Evolutionary conservation across 2,329 filamentous ascomycete species (phyloP).

Genomic region (Ascochyta koolunga): DNA sequence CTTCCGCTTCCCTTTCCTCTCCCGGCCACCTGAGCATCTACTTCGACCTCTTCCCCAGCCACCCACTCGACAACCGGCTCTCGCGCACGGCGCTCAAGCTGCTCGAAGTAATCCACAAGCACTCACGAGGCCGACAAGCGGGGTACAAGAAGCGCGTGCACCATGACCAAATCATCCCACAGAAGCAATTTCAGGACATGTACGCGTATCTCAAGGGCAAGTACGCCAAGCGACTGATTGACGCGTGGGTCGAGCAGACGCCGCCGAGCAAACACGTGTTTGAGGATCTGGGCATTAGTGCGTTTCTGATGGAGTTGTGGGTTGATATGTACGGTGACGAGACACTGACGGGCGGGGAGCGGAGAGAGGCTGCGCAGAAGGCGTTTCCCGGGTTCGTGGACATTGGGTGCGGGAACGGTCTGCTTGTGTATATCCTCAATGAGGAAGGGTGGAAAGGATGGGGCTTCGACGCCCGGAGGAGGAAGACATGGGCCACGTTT

Average conservation of each 20-base stretch:
- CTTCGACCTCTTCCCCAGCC: conserved; percentile 54
- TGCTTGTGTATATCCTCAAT: conserved; percentile 82
- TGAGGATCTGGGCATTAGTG: conserved; percentile 88
- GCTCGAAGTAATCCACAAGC: conserved; percentile 72
- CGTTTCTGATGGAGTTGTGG: conserved; percentile 94
- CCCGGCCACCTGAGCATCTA: conserved; percentile 57
- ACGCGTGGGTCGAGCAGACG: conserved; percentile 83
- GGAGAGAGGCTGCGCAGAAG: conserved; percentile 17
- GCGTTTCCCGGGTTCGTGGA: conserved; percentile 90
- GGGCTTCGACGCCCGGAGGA: conserved; percentile 87
- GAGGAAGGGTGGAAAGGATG: conserved; percentile 82
- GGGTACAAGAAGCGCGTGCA: conserved; percentile 83
- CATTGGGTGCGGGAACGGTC: conserved; percentile 92
- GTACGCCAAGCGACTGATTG: conserved; percentile 74
- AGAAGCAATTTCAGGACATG: conserved; percentile 78
- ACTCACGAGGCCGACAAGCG: conserved; percentile 67
- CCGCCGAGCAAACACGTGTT: conserved; percentile 93
- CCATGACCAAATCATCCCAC: conserved; percentile 81
- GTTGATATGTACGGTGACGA: conserved; percentile 71
- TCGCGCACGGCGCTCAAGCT: conserved; percentile 72
- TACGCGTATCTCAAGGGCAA: conserved; percentile 80
- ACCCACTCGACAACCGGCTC: conserved; percentile 59
- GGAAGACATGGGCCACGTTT: conserved; percentile 86
- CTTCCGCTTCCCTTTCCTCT: conserved; percentile 29
- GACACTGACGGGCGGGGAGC: background rate